Evolutionary conservation across 2,329 filamentous ascomycete genomes (phyloP), one percentile per base, ranked within the genome.

Genomic region (Fusarium sp.): DNA sequence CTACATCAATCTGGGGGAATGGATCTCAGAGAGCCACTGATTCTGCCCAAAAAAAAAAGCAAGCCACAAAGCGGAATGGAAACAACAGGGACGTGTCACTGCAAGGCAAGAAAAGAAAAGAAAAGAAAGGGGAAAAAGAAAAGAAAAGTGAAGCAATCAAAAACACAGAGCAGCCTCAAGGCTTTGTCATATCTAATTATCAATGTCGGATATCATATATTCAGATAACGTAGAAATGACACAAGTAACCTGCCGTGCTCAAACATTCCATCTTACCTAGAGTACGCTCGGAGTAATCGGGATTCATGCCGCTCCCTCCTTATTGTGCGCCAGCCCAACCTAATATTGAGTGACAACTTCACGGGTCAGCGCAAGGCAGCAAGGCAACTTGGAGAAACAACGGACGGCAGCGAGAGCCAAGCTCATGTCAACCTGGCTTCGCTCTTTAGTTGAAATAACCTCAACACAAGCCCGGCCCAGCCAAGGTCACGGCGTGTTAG

Each of bases 1-100:
- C 15, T 59, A 40, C 55, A 62, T 62, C 65, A 69, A 46, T 70
- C 61, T 57, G 61, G 57, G 65, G 66, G 65, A 62, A 62, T 62
- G 51, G 44, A 53, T 62, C 51, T 61, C 46, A 51, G 49, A 36
- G 60, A 63, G 66, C 61, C 62, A 69, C 51, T 67, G 52, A 37
- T 67, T 70, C 45, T 60, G 59, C 23, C 28, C 26, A 41, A 47
- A 45, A 37, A 41, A 47, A 45, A 37, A 53, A 44, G 23, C 33
- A 63, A 68, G 54, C 65, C 54, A 69, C 61, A 49, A 62, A 69
- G 44, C 50, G 23, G 55, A 53, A 57, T 42, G 41, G 34, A 37
- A 42, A 52, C 41, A 57, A 50, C 20, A 57, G 52, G 40, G 56
- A 58, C 40, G n/a, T 16, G 31, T 30, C 23, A 6, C 50, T 52